Conservation (phyloP, 352 stramenopile species). For the Plasmopara viticola region DNA sequence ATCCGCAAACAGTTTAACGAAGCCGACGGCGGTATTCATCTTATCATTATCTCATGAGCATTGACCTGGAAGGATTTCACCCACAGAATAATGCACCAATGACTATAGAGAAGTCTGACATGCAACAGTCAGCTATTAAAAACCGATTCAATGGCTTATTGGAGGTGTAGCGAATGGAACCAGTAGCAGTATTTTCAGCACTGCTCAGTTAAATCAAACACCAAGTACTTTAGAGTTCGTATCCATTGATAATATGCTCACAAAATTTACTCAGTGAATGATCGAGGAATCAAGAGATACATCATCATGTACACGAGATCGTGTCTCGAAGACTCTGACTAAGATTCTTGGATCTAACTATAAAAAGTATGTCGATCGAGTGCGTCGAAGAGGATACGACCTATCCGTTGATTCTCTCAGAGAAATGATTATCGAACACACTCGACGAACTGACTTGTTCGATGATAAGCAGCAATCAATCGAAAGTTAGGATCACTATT, state of each 20-base stretch:
- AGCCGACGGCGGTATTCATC: constrained; percentile 1
- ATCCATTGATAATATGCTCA: constrained; percentile 3
- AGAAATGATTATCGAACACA: constrained; percentile 2
- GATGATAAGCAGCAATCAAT: constrained; percentile 2
- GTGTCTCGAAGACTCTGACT: constrained; percentile 2
- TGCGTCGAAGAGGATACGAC: constrained; percentile 1
- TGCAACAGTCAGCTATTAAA: constrained; percentile 3
- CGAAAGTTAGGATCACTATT: neutral
- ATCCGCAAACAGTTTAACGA: neutral
- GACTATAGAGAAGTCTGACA: constrained; percentile 1
- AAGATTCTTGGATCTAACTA: constrained; percentile 2
- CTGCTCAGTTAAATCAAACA: neutral
- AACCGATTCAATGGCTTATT: constrained; percentile 2
- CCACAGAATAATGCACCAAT: constrained; percentile 1
- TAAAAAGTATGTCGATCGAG: constrained; percentile 3
- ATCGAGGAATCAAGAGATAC: constrained; percentile 1
- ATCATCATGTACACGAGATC: constrained; percentile 3
- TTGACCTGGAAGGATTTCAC: constrained; percentile 1
- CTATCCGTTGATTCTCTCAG: constrained; percentile 1
- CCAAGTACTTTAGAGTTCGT: constrained; percentile 1
- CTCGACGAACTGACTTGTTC: constrained; percentile 2
- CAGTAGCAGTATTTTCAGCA: constrained; percentile 2
- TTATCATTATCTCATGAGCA: constrained; percentile 2
- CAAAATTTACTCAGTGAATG: constrained; percentile 1
- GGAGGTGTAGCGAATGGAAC: constrained; percentile 3